Percentiles rank a stretch among this genome's conserved stretches.
These are phyloP conservation scores for Lactarius quietus DNA, from an alignment of 768 basidiomycete genomes.

Conservation along the genomic window DNA sequence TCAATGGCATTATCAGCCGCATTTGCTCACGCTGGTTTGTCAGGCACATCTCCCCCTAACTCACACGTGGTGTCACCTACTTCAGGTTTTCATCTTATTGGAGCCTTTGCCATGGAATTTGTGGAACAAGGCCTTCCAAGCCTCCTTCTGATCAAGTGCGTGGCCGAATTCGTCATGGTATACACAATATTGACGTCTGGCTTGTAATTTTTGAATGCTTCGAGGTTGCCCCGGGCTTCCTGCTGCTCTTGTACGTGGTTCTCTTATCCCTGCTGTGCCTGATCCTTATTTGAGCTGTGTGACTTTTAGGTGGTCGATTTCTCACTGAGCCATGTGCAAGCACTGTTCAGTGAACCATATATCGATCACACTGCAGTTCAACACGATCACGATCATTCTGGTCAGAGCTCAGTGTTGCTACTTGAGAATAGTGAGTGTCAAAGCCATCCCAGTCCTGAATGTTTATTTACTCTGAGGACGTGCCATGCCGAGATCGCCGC, in stretches of 20 bases:
- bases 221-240: too few relatives aligned
- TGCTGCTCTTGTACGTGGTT: too few relatives aligned
- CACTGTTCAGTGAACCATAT: too few relatives aligned
- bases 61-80: too few relatives aligned
- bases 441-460: conserved; percentile 80
- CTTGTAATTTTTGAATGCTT: conserved; percentile 97
- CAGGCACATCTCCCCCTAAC: too few relatives aligned
- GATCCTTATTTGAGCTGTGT: conserved; percentile 83
- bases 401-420: conserved; percentile 69
- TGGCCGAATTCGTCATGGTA: conserved; percentile 95
- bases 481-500: conserved; percentile 45
- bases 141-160: conserved; percentile 85
- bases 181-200: conserved; percentile 96
- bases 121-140: conserved; percentile 97
- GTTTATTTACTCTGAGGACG: conserved; percentile 75
- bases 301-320: conserved; percentile 72
- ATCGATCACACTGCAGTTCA: conserved; percentile 82
- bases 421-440: conserved; percentile 82
- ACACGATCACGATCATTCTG: conserved; percentile 71
- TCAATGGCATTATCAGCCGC: too few relatives aligned
- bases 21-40: too few relatives aligned
- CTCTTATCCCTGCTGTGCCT: too few relatives aligned
- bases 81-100: too few relatives aligned
- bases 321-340: conserved; percentile 67
- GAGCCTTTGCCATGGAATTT: conserved; percentile 99